These are phyloP conservation scores for Sapria himalayana DNA, from an alignment of 345 rosid genomes.

Conservation along the genomic window DNA sequence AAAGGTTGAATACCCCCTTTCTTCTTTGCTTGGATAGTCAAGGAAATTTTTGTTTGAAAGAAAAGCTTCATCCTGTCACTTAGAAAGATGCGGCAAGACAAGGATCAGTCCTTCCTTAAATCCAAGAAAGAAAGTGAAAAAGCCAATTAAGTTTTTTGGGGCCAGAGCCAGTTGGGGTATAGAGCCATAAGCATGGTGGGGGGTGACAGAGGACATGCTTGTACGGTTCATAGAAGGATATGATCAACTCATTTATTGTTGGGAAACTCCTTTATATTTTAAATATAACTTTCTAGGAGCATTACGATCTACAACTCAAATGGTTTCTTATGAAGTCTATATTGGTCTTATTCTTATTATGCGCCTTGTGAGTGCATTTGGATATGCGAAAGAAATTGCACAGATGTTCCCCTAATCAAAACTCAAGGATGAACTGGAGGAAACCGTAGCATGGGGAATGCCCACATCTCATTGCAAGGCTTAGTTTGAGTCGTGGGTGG, in stretches of 20 bases:
- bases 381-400: background rate
- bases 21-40: no score
- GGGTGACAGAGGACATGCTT: constrained; percentile 6
- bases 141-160: no score
- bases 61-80: no score
- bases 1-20: no score
- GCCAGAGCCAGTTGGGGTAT: constrained; percentile 2
- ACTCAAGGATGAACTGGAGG: background rate
- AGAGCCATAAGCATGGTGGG: constrained; percentile 2
- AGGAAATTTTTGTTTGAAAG: no score
- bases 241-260: constrained; percentile 3
- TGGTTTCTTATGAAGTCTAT: background rate
- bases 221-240: constrained; percentile 7
- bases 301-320: background rate
- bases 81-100: no score
- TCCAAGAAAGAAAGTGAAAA: no score
- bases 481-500: background rate
- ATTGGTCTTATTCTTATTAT: background rate
- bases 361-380: background rate
- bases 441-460: constrained; percentile 3
- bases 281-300: constrained; percentile 4
- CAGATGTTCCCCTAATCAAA: background rate
- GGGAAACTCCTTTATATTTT: no score
- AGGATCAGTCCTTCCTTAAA: no score
- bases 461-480: constrained; percentile 3